These are phyloP conservation scores for Thymus mandschuricus DNA, from an alignment of 257 asterid species.

Conservation along the genomic window DNA sequence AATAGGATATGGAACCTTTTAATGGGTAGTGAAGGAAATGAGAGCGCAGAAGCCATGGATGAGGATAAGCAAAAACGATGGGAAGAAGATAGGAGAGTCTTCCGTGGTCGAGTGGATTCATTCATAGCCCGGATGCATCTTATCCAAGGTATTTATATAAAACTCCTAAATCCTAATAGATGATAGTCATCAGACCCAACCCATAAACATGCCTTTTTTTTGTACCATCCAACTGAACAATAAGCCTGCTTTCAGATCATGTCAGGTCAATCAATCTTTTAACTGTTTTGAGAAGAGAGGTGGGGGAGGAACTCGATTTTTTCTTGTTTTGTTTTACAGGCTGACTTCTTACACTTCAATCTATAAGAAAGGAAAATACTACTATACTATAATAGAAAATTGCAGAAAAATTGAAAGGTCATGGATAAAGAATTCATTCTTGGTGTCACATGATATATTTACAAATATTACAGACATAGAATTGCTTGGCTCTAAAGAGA, in stretches of 20 bases:
- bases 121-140: slow-evolving; percentile 91
- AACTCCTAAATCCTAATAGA: slow-evolving; percentile 14
- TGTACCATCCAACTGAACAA: neutral
- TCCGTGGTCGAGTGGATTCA: slow-evolving; percentile 76
- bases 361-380: too few relatives aligned
- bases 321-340: too few relatives aligned
- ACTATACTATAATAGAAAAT: neutral
- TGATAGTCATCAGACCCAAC: slow-evolving; percentile 18
- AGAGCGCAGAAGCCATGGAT: slow-evolving; percentile 52
- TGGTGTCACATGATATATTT: neutral
- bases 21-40: slow-evolving; percentile 70
- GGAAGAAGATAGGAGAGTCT: slow-evolving; percentile 75
- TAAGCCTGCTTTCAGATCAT: neutral
- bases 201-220: slow-evolving; percentile 11
- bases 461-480: neutral
- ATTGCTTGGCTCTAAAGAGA: neutral
- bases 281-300: neutral
- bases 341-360: too few relatives aligned
- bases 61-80: slow-evolving; percentile 66
- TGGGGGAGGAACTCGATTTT: too few relatives aligned
- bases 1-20: slow-evolving; percentile 74
- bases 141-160: slow-evolving; percentile 70
- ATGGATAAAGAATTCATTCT: neutral
- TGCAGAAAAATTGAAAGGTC: neutral
- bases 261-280: slow-evolving; percentile 1